A percentile compares a stretch with the other conserved stretches of the same genome.
Conservation (phyloP, 495 filamentous ascomycete genomes). For the Hyaloscypha bicolor region DNA sequence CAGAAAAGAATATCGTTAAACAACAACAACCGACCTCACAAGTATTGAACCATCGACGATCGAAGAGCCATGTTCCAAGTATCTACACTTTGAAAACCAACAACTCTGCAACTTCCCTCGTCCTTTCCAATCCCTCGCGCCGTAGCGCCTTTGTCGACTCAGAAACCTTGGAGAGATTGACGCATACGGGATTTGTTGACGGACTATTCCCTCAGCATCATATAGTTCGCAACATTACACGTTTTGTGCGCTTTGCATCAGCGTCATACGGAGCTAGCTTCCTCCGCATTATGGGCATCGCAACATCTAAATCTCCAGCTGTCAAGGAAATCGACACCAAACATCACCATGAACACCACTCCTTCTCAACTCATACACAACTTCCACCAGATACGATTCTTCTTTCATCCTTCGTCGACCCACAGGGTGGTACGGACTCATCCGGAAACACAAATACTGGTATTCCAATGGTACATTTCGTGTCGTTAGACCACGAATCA, state of each 20-base stretch:
- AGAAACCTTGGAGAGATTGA: slow-evolving; percentile 55
- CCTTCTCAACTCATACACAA: slow-evolving; percentile 71
- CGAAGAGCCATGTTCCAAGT: slow-evolving; percentile 54
- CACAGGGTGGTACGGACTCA: slow-evolving; percentile 71
- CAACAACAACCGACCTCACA: slow-evolving; percentile 25
- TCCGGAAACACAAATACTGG: slow-evolving; percentile 73
- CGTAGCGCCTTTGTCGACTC: slow-evolving; percentile 57
- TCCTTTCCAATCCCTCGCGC: slow-evolving; percentile 53
- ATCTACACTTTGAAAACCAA: slow-evolving; percentile 71
- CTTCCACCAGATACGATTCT: slow-evolving; percentile 70
- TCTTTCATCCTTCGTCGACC: slow-evolving; percentile 75
- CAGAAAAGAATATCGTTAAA: slow-evolving; percentile 45
- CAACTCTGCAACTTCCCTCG: slow-evolving; percentile 65
- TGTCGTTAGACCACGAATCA: slow-evolving; percentile 76
- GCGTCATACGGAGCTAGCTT: slow-evolving; percentile 76
- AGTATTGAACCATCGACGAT: slow-evolving; percentile 39
- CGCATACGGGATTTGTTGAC: slow-evolving; percentile 57
- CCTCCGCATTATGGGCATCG: slow-evolving; percentile 69
- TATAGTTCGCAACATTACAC: slow-evolving; percentile 69
- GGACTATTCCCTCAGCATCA: slow-evolving; percentile 69
- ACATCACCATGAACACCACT: slow-evolving; percentile 66
- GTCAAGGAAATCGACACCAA: slow-evolving; percentile 40
- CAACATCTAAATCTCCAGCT: slow-evolving; percentile 23
- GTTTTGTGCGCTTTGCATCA: slow-evolving; percentile 77
- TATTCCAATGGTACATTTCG: slow-evolving; percentile 77